Evolutionary conservation across 164 flowering plant species (phyloP), one percentile per base, ranked within the genome.

Genomic region (Magnolia changhungtana): DNA sequence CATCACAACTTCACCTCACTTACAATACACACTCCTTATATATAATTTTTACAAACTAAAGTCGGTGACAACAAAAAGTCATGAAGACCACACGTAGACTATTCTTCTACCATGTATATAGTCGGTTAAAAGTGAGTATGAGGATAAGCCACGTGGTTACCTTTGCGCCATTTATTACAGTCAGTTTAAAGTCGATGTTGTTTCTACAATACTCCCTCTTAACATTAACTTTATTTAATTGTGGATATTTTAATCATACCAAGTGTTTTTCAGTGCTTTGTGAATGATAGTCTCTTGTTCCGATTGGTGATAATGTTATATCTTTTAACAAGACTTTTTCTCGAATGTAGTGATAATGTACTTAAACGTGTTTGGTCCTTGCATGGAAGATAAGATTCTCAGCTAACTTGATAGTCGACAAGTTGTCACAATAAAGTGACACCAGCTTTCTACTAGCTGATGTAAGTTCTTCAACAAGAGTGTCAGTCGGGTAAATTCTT

Each of bases 331-430:
- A 10, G 29, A 24, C 68, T 24, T 65, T 65, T 8, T 7, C 68
- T 23, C 13, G 2, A 65, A 65, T 65, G 29, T 7, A 65, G 13
- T 65, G 68, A 65, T 20, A 65, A 0, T 65, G 0, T 3, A 13
- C 68, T 65, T 65, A 0, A 11, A 65, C 29, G 29, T 65, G 68
- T 11, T 65, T 65, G 14, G 29, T 65, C 29, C 75, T 51, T 31
- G 18, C 82, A 71, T 83, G 86, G 37, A 81, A 81, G 0, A 79
- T 74, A 2, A 76, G 82, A 78, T 84, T 84, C 21, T 82, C 77
- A 27, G 76, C 87, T 8, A 80, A 66, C 0, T 50, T 27, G 2
- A 75, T 79, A 7, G 81, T 73, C 0, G 45, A 78, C n/a, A 49
- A 52, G 13, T 83, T 83, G 21, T 84, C 87, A 69, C 80, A 79